Evolutionary conservation across 1,284 basidiomycete genomes (phyloP).

Genomic region (Gymnopus androsaceus): DNA sequence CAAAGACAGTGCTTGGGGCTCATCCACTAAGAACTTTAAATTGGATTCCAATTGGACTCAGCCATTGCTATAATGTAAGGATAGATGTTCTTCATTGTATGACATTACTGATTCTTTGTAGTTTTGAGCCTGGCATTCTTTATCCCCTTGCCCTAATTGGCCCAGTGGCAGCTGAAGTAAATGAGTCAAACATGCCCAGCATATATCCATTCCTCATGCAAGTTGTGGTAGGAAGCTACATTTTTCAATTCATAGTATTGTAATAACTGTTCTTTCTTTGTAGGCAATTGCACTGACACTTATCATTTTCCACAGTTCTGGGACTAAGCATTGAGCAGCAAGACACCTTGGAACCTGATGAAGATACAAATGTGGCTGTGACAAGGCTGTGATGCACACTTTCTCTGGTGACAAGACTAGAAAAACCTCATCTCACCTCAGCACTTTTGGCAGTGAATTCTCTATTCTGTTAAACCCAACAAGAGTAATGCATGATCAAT

Average conservation of each 20-base stretch:
- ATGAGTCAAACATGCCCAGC: not conserved
- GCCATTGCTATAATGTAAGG: conserved; percentile 3
- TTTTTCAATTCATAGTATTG: not conserved
- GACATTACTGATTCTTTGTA: no score
- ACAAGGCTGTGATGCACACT: no score
- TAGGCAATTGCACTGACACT: not conserved
- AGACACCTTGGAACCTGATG: no score
- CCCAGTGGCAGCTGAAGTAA: not conserved
- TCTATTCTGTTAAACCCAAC: no score
- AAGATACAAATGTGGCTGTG: no score
- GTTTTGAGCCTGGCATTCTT: not conserved
- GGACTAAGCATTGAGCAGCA: conserved; percentile 1
- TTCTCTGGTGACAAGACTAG: no score
- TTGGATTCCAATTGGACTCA: no score
- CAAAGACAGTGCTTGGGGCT: no score
- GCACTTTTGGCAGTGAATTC: no score
- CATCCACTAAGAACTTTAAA: not conserved
- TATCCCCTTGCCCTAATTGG: not conserved
- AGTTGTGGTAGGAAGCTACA: not conserved
- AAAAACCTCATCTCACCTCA: no score
- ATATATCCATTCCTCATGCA: conserved; percentile 1
- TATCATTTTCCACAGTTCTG: not conserved
- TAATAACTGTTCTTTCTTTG: not conserved
- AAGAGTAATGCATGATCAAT: no score
- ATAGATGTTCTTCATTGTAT: no score